phyloP scores from a whole-genome alignment of 192 early-diverging fungal genomes.

The Spinellus fusiger region DNA sequence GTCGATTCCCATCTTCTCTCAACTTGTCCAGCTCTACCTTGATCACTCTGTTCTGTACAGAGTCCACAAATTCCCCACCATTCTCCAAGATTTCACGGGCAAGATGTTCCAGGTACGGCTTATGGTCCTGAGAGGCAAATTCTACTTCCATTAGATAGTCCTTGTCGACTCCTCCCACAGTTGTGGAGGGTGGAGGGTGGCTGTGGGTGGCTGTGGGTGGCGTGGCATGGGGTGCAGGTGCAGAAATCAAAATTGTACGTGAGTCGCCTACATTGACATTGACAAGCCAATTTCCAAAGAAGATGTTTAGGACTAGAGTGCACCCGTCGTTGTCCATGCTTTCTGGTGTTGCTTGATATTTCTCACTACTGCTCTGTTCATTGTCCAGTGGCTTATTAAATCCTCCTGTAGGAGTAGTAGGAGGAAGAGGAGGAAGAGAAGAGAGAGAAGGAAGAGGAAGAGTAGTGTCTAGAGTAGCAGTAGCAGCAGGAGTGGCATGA shows the following conservation, averaged over 20 bases:
- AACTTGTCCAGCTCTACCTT: constrained; percentile 41
- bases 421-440: too few species aligned
- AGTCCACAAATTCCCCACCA: constrained; percentile 55
- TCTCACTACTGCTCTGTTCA: not conserved
- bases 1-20: constrained; percentile 43
- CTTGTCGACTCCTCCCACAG: constrained; percentile 17
- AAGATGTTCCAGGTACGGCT: constrained; percentile 50
- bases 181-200: not conserved
- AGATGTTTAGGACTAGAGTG: constrained; percentile 49
- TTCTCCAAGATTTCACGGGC: constrained; percentile 49
- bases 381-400: too few species aligned
- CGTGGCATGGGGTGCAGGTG: constrained; percentile 5
- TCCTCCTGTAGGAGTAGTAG: too few species aligned
- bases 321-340: constrained; percentile 43
- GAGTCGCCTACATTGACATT: constrained; percentile 55
- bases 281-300: constrained; percentile 52
- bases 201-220: constrained; percentile 1
- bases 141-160: constrained; percentile 45
- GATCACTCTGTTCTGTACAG: constrained; percentile 47
- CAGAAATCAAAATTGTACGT: constrained; percentile 42
- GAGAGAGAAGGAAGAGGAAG: too few species aligned
- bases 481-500: too few species aligned
- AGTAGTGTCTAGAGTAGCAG: too few species aligned
- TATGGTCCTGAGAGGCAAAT: constrained; percentile 52
- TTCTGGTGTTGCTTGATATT: constrained; percentile 16